phyloP scores from a whole-genome alignment of 1,284 basidiomycete genomes.

The Paramarasmius palmivorus region DNA sequence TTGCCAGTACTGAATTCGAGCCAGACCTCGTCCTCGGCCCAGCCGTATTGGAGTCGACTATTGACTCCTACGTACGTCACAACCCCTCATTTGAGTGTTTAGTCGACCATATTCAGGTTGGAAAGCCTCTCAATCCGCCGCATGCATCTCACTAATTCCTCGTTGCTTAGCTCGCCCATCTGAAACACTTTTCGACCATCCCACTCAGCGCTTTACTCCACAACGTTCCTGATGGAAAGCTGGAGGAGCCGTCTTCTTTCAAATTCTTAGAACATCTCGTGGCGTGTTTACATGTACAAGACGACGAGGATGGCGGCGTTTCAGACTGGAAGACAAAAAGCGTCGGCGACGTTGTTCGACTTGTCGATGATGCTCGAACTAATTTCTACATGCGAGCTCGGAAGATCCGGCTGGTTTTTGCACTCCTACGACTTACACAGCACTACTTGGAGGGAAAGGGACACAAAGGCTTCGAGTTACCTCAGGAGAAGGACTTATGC shows the following conservation, averaged over 20 bases:
- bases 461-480: slow-evolving; percentile 32
- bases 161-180: slow-evolving; percentile 48
- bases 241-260: slow-evolving; percentile 28
- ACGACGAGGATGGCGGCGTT: slow-evolving; percentile 14
- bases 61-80: slow-evolving; percentile 55
- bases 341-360: slow-evolving; percentile 29
- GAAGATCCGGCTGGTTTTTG: slow-evolving; percentile 47
- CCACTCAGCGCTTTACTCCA: slow-evolving; percentile 50
- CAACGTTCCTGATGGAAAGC: slow-evolving; percentile 19
- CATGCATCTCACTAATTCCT: background rate
- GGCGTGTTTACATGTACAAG: slow-evolving; percentile 29
- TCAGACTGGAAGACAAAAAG: slow-evolving; percentile 20
- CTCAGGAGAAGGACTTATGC: background rate
- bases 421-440: slow-evolving; percentile 44
- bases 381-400: slow-evolving; percentile 34
- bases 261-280: slow-evolving; percentile 44
- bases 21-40: slow-evolving; percentile 65
- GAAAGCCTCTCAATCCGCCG: slow-evolving; percentile 6
- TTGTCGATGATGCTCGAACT: slow-evolving; percentile 38
- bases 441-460: slow-evolving; percentile 41
- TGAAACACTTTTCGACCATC: slow-evolving; percentile 66
- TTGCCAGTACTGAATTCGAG: slow-evolving; percentile 60
- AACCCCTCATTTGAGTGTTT: slow-evolving; percentile 56
- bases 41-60: slow-evolving; percentile 49
- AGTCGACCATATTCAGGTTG: slow-evolving; percentile 61